Evolutionary conservation across 495 filamentous ascomycete species (phyloP).

Genomic region (Durotheca rogersii): DNA sequence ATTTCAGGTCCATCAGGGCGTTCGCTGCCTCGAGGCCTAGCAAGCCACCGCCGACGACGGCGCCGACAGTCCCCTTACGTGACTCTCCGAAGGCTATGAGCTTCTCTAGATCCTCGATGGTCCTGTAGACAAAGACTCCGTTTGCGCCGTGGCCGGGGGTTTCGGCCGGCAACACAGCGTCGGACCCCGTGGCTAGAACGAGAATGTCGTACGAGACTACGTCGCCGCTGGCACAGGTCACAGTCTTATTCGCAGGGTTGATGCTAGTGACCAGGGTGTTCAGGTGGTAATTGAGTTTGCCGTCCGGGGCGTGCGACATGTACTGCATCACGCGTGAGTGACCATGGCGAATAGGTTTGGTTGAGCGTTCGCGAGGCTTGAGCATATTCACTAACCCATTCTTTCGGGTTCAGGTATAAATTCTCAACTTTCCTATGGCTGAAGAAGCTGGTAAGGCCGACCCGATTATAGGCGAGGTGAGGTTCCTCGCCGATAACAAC

Average conservation of each 20-base stretch:
- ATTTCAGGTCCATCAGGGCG: constrained; percentile 86
- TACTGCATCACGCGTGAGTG: constrained; percentile 18
- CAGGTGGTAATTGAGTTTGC: constrained; percentile 76
- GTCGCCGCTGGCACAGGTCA: constrained; percentile 70
- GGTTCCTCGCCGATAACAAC: constrained; percentile 91
- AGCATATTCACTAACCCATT: constrained; percentile 76
- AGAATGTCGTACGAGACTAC: constrained; percentile 83
- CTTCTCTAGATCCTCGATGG: constrained; percentile 78
- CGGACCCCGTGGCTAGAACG: constrained; percentile 88
- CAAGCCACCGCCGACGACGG: constrained; percentile 87
- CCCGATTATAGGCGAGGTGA: constrained; percentile 92
- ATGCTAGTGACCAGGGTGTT: constrained; percentile 79
- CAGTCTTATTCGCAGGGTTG: constrained; percentile 60
- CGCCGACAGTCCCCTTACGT: constrained; percentile 68
- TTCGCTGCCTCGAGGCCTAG: constrained; percentile 93
- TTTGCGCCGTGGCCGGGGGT: constrained; percentile 83
- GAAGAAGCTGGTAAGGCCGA: constrained; percentile 93
- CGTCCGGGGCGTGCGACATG: constrained; percentile 49
- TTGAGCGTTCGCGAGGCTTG: no score
- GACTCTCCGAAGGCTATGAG: constrained; percentile 71
- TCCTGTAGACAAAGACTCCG: constrained; percentile 94
- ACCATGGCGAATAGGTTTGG: not conserved
- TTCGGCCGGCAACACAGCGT: constrained; percentile 76
- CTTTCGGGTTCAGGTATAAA: constrained; percentile 81
- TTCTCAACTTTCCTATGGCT: constrained; percentile 87